phyloP scores from a whole-genome alignment of 768 basidiomycete species.

The Pleurotus tuber-regium region DNA sequence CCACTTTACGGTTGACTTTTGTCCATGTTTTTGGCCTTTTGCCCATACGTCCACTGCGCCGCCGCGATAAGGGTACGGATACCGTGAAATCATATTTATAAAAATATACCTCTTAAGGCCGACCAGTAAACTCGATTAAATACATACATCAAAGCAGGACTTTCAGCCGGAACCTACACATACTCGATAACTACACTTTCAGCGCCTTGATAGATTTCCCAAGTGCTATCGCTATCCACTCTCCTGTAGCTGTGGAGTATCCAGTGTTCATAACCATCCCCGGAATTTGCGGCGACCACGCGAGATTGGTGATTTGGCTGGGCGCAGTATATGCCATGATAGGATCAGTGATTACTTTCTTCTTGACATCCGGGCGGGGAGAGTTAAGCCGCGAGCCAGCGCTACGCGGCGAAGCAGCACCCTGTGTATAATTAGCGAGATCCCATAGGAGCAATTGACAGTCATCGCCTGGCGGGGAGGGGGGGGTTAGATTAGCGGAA shows the following conservation, averaged over 20 bases:
- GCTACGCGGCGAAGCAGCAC: conserved; percentile 67
- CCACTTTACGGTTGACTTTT: too few species aligned
- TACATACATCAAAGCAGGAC: not conserved
- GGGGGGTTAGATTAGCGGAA: not conserved
- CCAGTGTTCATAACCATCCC: conserved; percentile 75
- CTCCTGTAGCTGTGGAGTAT: conserved; percentile 70
- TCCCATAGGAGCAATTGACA: conserved; percentile 95
- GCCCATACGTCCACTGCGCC: conserved; percentile 1
- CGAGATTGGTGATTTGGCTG: conserved; percentile 77
- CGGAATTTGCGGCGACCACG: conserved; percentile 86
- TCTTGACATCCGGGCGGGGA: conserved; percentile 79
- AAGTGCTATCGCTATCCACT: conserved; percentile 84
- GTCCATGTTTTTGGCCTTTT: too few species aligned
- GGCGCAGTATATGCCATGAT: conserved; percentile 81
- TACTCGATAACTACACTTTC: conserved; percentile 54
- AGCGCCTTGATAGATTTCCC: conserved; percentile 81
- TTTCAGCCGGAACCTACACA: too few species aligned
- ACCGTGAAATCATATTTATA: not conserved
- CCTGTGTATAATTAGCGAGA: conserved; percentile 60
- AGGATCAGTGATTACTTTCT: conserved; percentile 70
- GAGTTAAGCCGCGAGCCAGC: conserved; percentile 73
- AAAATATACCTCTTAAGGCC: not conserved
- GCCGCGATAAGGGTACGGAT: not conserved
- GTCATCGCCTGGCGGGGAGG: conserved; percentile 70
- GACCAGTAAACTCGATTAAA: too few species aligned